These are phyloP conservation scores for Ceratocystis albifundus DNA, from an alignment of 2,329 filamentous ascomycete species.

Conservation along the genomic window DNA sequence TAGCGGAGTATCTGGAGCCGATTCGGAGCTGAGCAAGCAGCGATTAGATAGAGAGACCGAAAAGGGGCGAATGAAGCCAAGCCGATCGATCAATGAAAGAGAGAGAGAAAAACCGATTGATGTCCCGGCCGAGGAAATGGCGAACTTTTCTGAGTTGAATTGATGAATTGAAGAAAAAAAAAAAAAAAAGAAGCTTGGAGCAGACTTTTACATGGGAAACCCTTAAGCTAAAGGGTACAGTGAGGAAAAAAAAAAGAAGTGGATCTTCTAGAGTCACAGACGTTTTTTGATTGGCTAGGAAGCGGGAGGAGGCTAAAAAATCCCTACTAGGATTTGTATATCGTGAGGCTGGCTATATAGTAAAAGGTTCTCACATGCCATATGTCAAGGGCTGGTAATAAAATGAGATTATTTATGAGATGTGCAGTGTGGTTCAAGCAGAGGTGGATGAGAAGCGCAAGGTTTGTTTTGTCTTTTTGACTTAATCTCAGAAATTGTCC, in stretches of 20 bases:
- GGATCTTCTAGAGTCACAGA: not conserved
- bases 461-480: not conserved
- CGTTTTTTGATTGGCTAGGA: not conserved
- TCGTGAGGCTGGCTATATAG: slow-evolving; percentile 11
- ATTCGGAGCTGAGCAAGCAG: not conserved
- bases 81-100: not conserved
- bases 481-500: not conserved
- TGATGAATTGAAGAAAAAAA: not conserved
- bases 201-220: not conserved
- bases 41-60: too few relatives aligned
- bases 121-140: too few relatives aligned
- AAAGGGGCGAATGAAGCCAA: too few relatives aligned
- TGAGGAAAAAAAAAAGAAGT: not conserved
- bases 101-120: not conserved
- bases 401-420: not conserved
- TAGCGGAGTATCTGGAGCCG: not conserved
- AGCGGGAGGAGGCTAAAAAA: not conserved
- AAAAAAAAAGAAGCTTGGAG: not conserved
- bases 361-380: not conserved
- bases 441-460: not conserved
- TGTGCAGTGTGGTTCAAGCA: not conserved
- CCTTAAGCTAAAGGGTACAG: not conserved
- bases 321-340: slow-evolving; percentile 3
- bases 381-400: not conserved
- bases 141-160: not conserved